These are phyloP conservation scores for Litsea cubeba DNA, from an alignment of 164 flowering plant species.

Conservation along the genomic window DNA sequence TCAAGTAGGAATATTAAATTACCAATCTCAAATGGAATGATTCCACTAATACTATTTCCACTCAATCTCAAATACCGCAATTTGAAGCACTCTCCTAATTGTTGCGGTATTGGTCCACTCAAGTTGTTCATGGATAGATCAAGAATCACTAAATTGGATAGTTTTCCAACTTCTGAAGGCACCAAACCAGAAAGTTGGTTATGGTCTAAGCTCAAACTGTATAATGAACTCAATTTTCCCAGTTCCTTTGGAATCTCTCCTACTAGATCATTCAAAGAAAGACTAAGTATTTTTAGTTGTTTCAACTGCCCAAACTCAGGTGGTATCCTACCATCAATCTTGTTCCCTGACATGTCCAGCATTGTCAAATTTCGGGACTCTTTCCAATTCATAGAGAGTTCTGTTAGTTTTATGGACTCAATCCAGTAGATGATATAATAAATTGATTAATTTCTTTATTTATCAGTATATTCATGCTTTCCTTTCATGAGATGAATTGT, in stretches of 20 bases:
- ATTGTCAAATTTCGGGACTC: neutral
- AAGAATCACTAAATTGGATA: constrained; percentile 2
- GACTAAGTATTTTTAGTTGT: neutral
- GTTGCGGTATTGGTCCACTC: neutral
- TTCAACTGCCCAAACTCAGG: neutral
- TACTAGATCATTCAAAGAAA: constrained; percentile 1
- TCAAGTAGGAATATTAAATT: neutral
- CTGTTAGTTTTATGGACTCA: too few relatives aligned
- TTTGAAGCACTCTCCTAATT: constrained; percentile 1
- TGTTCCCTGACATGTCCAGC: neutral
- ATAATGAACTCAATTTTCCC: neutral
- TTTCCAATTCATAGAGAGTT: constrained; percentile 2
- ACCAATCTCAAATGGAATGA: constrained; percentile 8
- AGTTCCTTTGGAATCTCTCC: constrained; percentile 6
- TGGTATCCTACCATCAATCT: constrained; percentile 1
- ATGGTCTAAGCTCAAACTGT: neutral
- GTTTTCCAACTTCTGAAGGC: neutral
- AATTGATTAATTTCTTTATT: too few relatives aligned
- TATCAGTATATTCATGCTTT: too few relatives aligned
- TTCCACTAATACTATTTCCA: constrained; percentile 2
- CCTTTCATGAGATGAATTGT: too few relatives aligned
- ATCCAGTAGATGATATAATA: too few relatives aligned
- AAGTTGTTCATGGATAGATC: constrained; percentile 1
- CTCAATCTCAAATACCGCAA: constrained; percentile 1
- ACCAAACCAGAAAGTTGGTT: neutral